Evolutionary conservation across 2,329 filamentous ascomycete species (phyloP), one percentile per base, ranked within the genome.

Genomic region (Sporothrix mexicana): DNA sequence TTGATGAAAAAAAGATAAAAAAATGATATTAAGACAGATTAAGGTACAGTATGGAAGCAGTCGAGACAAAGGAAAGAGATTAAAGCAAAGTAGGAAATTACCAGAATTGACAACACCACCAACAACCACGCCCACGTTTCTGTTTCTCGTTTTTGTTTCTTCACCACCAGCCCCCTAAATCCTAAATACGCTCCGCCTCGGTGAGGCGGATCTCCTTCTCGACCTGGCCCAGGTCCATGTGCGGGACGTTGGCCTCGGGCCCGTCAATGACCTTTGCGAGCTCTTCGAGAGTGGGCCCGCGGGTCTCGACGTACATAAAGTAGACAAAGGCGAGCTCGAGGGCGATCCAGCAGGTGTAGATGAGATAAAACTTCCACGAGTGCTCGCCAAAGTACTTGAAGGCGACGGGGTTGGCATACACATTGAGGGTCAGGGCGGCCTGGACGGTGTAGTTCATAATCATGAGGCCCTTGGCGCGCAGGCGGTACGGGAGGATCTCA

Each of bases 261-360:
- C 88, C 89, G 76, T 91, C 89, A 80, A 91, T 91, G 80, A 91
- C 86, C 81, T 88, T 88, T 78, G 88, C 88, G 67, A 92, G 85
- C 80, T 91, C 89, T 81, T 91, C 89, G 49, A 91, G 88, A 20
- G 89, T 91, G 1, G 88, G 87, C 45, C 89, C 88, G 76, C 85
- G 85, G 53, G 89, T 91, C 81, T 92, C 89, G 76, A 90, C 81
- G 77, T 84, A 85, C 82, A 84, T 84, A 78, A 84, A 86, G 80
- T 87, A 89, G 74, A 89, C 84, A 78, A 87, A 87, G 77, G 79
- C 81, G 71, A 89, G 80, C 80, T 88, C 86, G 78, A 85, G 76
- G 78, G 85, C 84, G 79, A 88, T 85, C 87, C 86, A 88, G 80
- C 84, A 82, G 79, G 85, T 85, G 80, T 88, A 88, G 79, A 88